Base-by-base conservation (phyloP, 768 basidiomycete species). In the Russula compacta region DNA sequence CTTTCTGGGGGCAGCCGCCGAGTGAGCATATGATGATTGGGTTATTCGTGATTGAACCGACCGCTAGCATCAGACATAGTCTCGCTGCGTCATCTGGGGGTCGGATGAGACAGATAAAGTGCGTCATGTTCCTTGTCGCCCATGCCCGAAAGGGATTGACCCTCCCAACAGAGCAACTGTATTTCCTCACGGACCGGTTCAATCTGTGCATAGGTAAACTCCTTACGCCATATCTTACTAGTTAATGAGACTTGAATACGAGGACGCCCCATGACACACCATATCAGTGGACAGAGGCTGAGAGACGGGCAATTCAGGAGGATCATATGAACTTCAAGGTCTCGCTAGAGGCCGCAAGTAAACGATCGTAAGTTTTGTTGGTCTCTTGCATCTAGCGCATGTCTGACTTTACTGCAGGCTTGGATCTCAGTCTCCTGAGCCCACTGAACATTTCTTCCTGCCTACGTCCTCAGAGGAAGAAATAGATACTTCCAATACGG, bases 291-390 rank as follows among this genome's bases (percentile, higher is more conserved):
- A 62, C 50, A 43, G 38, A 57, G 42, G 44, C 17, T 19, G 60
- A 57, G 43, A 43, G 39, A 43, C 49, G 6, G 38, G 51, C 36
- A 10, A 57, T 58, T 43, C 63, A 48, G 19, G 17, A 53, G 15
- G 63, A 57, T 9, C 59, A 64, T 14, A 6, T 39, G 39, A 47
- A 52, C 39, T 43, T 54, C 43, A 51, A 62, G 46, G 40, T 33
- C 11, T 58, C 63, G 36, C 60, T 53, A 7, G 60, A 39, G 51
- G 32, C 54, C 14, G 56, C 55, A 17, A 57, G 55, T 38, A 36
- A 53, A 29, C 35, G 38, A 17, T 40, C 33, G 63, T 64, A 33
- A 55, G 60, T 24, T 15, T 35, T 33, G 5, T 10, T 36, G 9
- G 33, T 14, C 11, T 24, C 21, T 33, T 33, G 0, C 29, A 29